These are phyloP conservation scores for Poa pratensis DNA, from an alignment of 176 grass and related monocot genomes.

Conservation along the genomic window DNA sequence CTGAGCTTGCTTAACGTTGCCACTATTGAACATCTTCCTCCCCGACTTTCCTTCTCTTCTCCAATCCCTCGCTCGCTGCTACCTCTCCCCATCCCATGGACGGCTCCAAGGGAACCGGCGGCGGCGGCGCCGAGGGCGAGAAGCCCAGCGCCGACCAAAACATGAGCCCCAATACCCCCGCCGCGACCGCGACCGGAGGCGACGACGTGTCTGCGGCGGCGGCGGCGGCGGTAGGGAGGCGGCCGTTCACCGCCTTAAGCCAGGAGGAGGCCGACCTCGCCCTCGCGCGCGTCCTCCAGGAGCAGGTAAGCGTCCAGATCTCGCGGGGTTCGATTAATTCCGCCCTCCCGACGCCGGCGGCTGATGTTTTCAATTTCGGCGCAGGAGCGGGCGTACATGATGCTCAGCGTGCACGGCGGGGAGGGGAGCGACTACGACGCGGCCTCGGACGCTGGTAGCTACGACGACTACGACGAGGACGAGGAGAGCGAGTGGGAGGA, in stretches of 20 bases:
- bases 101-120: constrained; percentile 52
- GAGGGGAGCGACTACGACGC: constrained; percentile 78
- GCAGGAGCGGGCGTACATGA: constrained; percentile 95
- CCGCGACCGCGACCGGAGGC: neutral
- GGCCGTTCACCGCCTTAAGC: constrained; percentile 91
- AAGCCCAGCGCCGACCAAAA: constrained; percentile 46
- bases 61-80: neutral
- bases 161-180: constrained; percentile 33
- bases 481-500: constrained; percentile 39
- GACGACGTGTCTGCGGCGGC: neutral
- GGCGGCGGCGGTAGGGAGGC: constrained; percentile 31
- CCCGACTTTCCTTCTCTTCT: neutral
- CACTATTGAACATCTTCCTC: neutral
- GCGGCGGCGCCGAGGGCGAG: constrained; percentile 31
- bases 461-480: constrained; percentile 55
- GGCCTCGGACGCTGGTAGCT: constrained; percentile 64
- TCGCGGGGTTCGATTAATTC: neutral
- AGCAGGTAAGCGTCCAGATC: constrained; percentile 59
- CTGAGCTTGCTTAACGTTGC: constrained; percentile 17
- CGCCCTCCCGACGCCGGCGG: neutral
- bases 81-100: constrained; percentile 52
- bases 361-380: neutral
- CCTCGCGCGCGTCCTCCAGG: constrained; percentile 91
- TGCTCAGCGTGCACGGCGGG: constrained; percentile 61
- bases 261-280: constrained; percentile 97